Conservation (phyloP, 306 rosid genomes). For the Chamaecrista fasciculata region DNA sequence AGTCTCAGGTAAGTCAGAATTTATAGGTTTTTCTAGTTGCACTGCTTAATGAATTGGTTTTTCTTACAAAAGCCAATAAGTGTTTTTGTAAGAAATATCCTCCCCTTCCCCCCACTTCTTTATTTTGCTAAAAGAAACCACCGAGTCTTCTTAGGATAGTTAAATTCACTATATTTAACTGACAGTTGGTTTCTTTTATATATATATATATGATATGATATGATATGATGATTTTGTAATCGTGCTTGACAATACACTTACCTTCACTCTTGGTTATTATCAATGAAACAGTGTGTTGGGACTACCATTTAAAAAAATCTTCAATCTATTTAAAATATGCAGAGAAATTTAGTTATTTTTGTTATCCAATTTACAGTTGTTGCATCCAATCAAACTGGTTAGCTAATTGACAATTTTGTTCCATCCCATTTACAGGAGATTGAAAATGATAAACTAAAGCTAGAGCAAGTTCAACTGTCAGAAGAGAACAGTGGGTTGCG, state of each 20-base stretch:
- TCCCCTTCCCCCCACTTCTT: no score
- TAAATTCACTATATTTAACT: background rate
- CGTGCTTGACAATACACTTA: constrained; percentile 12
- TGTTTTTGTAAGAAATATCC: no score
- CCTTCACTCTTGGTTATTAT: background rate
- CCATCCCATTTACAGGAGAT: constrained; percentile 56
- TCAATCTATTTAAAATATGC: background rate
- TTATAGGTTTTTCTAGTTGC: constrained; percentile 13
- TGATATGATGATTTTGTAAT: background rate
- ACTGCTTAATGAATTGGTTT: constrained; percentile 9
- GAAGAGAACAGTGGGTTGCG: constrained; percentile 93
- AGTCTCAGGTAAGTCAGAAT: constrained; percentile 62
- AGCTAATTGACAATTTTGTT: constrained; percentile 24
- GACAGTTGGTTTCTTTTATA: no score
- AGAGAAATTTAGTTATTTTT: background rate
- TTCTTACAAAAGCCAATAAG: background rate
- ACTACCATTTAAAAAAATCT: constrained; percentile 1
- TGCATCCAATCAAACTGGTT: background rate
- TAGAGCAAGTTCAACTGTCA: constrained; percentile 79
- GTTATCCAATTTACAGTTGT: background rate
- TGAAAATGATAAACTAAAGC: constrained; percentile 84
- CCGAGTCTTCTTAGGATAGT: background rate
- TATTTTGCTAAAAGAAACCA: background rate
- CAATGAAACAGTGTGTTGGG: background rate
- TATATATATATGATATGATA: no score